These are phyloP conservation scores for Suillus placidus DNA, from an alignment of 768 basidiomycete genomes.

Conservation along the genomic window DNA sequence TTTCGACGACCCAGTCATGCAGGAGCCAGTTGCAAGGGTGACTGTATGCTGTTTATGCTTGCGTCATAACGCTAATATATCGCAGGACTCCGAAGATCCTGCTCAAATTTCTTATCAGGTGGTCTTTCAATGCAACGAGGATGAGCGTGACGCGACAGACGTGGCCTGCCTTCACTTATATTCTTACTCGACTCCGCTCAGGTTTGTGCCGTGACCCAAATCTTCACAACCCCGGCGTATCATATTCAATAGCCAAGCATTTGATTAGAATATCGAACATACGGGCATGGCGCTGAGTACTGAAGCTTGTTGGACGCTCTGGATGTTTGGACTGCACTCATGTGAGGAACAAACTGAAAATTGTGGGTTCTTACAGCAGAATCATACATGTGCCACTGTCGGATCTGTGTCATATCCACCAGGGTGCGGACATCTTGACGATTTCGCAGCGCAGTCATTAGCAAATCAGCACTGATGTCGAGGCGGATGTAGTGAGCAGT, in stretches of 20 bases:
- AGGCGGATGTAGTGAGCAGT: too few species aligned
- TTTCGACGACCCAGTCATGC: too few species aligned
- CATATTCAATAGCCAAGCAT: conserved; percentile 45
- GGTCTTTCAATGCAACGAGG: conserved; percentile 73
- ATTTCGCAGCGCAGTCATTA: too few species aligned
- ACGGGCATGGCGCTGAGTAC: conserved; percentile 40
- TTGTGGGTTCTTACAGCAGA: too few species aligned
- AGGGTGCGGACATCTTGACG: too few species aligned
- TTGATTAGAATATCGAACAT: conserved; percentile 45
- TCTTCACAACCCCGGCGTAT: conserved; percentile 46
- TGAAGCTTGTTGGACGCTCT: conserved; percentile 25
- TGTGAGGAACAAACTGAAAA: too few species aligned
- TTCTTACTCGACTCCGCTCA: conserved; percentile 18
- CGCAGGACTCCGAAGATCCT: conserved; percentile 54
- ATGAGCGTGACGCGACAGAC: conserved; percentile 37
- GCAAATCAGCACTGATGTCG: too few species aligned
- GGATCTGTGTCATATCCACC: too few species aligned
- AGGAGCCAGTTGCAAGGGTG: not conserved
- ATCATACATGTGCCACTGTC: too few species aligned
- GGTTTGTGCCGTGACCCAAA: conserved; percentile 53
- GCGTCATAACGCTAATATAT: not conserved
- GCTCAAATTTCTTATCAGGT: conserved; percentile 78
- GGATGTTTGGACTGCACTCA: too few species aligned
- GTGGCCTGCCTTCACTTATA: not conserved
- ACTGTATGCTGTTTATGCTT: not conserved